These are phyloP conservation scores for Chalciporus piperatus DNA, from an alignment of 768 basidiomycete species.

Conservation along the genomic window DNA sequence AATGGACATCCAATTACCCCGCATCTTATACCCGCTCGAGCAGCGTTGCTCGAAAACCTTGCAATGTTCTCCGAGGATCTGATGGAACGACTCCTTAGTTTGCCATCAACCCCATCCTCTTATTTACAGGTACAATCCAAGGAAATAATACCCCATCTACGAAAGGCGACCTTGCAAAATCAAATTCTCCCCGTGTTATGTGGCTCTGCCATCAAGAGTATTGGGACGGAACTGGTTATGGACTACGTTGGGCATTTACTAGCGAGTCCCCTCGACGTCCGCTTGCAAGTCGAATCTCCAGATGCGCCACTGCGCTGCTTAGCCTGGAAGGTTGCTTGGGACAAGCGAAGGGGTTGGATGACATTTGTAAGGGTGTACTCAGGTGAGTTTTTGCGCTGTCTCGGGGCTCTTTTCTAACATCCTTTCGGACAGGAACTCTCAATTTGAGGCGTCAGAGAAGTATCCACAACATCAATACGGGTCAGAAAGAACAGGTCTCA, in stretches of 20 bases:
- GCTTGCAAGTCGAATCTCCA: conserved; percentile 40
- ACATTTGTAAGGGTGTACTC: conserved; percentile 89
- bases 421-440: conserved; percentile 49
- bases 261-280: conserved; percentile 72
- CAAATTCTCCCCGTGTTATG: conserved; percentile 77
- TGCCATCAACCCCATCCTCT: conserved; percentile 55
- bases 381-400: conserved; percentile 42
- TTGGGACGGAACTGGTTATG: conserved; percentile 79
- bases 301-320: conserved; percentile 59
- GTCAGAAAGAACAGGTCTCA: conserved; percentile 67
- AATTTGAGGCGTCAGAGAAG: conserved; percentile 47
- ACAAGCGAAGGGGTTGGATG: conserved; percentile 85
- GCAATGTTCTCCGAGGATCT: conserved; percentile 79
- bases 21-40: conserved; percentile 65
- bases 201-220: conserved; percentile 76
- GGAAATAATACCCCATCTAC: conserved; percentile 60
- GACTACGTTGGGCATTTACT: conserved; percentile 80
- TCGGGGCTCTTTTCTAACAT: conserved; percentile 1
- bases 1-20: conserved; percentile 63
- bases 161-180: conserved; percentile 61
- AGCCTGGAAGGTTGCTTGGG: conserved; percentile 91
- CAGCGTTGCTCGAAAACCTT: conserved; percentile 70
- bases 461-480: conserved; percentile 63
- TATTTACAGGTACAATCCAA: conserved; percentile 60
- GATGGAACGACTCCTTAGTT: conserved; percentile 65